Base-by-base conservation (phyloP, 202 grass and related monocot genomes). In the Carex arenaria region DNA sequence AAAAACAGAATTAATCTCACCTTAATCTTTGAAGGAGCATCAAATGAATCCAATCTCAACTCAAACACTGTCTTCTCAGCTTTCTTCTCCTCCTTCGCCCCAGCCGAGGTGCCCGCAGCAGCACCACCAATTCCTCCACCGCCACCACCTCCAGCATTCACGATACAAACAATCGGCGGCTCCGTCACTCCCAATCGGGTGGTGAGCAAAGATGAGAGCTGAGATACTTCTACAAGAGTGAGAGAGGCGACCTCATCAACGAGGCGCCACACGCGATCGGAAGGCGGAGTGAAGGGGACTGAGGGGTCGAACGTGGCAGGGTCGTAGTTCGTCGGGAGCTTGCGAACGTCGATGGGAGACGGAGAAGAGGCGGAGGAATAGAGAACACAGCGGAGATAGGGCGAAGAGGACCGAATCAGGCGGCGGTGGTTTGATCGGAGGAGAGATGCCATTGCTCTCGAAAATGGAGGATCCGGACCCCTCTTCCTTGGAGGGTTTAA, bases 51-150 rank as follows among this genome's bases (percentile, higher is more conserved):
- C 65, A 98, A 54, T 75, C 89, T 85, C 66, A 98, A 85, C 89
- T 98, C 95, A 82, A 98, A 98, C 61, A 95, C 95, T 6, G 90
- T 98, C 84, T 98, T 98, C 86, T 98, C 95, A 15, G 69, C 88
- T 20, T 91, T 90, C 82, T 90, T 90, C 1, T 90, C 90, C 5
- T 92, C 84, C 77, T 89, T 90, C 23, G 82, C 84, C 0, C 83
- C 84, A 2, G 36, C 87, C 15, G 74, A 10, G 4, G 78, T 87
- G 0, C 88, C 87, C 0, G 67, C 71, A 1, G 70, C 76, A 1
- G 80, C 72, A 3, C 74, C 88, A 8, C 43, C 55, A 10, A 45
- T 83, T n/a, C 61, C 74, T 1, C 85, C 90, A 9, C 82, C 86
- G 15, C 85, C 82, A 34, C 92, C 92, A 13, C 82, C 84, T 5